These are phyloP conservation scores for Russula vinacea DNA, from an alignment of 768 basidiomycete species.

Conservation along the genomic window DNA sequence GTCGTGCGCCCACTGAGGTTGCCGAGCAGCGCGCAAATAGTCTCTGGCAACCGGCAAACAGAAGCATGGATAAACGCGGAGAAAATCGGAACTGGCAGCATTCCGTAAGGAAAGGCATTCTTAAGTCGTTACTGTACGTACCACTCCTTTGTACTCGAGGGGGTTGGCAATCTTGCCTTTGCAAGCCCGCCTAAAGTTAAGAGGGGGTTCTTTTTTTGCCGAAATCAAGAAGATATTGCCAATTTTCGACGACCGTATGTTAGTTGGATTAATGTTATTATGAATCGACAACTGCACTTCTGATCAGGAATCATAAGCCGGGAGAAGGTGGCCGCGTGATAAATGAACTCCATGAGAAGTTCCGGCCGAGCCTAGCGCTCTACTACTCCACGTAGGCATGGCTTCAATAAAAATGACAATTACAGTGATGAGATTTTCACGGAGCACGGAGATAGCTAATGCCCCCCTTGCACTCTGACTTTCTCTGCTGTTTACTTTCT, in stretches of 20 bases:
- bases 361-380: background rate
- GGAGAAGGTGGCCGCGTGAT: background rate
- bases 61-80: background rate
- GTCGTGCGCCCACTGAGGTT: background rate
- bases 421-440: background rate
- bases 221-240: background rate
- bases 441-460: background rate
- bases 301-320: background rate
- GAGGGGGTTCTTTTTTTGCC: background rate
- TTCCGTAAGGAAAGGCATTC: background rate
- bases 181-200: background rate
- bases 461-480: too few species aligned
- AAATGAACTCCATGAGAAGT: background rate
- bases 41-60: background rate
- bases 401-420: background rate
- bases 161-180: conserved; percentile 3
- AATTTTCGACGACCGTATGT: background rate
- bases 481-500: conserved; percentile 3
- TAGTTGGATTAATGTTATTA: background rate
- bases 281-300: background rate
- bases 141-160: background rate
- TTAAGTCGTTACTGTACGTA: background rate
- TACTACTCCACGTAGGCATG: background rate
- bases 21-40: background rate
- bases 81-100: background rate